These are phyloP conservation scores for Cymodocea nodosa DNA, from an alignment of 116 monocot genomes.

Conservation along the genomic window DNA sequence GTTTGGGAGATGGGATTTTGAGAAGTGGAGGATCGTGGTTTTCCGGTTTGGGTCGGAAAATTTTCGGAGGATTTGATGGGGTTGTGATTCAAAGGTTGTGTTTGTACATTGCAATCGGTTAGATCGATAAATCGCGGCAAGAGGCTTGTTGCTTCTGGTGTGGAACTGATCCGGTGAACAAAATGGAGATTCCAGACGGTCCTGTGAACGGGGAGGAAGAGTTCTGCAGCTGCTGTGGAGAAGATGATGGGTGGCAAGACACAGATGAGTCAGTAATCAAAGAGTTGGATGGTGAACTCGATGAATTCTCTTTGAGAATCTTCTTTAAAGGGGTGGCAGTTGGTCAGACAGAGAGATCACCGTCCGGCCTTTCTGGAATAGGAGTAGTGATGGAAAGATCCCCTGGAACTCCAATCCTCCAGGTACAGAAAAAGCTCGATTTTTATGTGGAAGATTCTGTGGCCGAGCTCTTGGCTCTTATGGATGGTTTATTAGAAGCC, in stretches of 20 bases:
- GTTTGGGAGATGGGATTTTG: too few species aligned
- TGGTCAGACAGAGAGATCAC: conserved; percentile 18
- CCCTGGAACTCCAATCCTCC: conserved; percentile 28
- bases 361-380: conserved; percentile 55
- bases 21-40: too few species aligned
- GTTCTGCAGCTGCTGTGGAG: conserved; percentile 67
- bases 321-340: conserved; percentile 81
- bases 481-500: conserved; percentile 86
- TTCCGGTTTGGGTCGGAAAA: too few species aligned
- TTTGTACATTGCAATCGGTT: neutral
- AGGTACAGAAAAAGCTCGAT: conserved; percentile 91
- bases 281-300: conserved; percentile 27
- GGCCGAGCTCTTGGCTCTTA: conserved; percentile 69
- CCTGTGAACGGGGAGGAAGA: conserved; percentile 33
- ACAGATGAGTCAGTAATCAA: conserved; percentile 36
- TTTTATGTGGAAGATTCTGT: conserved; percentile 60
- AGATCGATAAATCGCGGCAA: neutral
- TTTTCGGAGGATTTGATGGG: too few species aligned
- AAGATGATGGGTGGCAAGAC: conserved; percentile 74
- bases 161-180: neutral
- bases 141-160: neutral
- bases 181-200: conserved; percentile 8
- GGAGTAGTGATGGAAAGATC: conserved; percentile 67
- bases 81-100: neutral
- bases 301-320: conserved; percentile 59